phyloP scores from a whole-genome alignment of 1,284 basidiomycete species.

The Phellopilus nigrolimitatus region DNA sequence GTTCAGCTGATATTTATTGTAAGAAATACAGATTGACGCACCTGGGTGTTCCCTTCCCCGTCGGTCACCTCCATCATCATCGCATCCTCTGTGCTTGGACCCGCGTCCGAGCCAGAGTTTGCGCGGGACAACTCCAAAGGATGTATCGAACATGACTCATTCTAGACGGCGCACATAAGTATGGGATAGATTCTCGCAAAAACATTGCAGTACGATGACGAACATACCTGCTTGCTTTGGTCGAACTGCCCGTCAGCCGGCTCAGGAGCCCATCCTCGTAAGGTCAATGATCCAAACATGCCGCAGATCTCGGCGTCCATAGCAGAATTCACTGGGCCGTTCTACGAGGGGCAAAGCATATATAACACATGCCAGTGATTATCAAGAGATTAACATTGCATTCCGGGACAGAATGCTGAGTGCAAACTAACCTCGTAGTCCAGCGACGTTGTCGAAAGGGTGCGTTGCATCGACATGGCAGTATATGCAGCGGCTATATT shows the following conservation, averaged over 20 bases:
- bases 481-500: not conserved
- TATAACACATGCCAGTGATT: not conserved
- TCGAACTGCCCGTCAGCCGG: not conserved
- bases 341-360: not conserved
- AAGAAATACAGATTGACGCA: slow-evolving; percentile 3
- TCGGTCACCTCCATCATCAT: slow-evolving; percentile 11
- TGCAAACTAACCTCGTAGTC: not conserved
- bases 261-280: slow-evolving; percentile 7
- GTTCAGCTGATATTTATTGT: not conserved
- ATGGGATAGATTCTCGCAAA: too few species aligned
- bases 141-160: not conserved
- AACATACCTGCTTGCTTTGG: slow-evolving; percentile 1
- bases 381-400: not conserved
- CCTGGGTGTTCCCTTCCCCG: slow-evolving; percentile 18
- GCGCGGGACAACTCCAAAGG: not conserved
- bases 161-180: not conserved
- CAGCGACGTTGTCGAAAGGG: slow-evolving; percentile 6
- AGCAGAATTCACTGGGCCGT: not conserved
- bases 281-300: slow-evolving; percentile 16
- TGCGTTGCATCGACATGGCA: slow-evolving; percentile 1
- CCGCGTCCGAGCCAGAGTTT: not conserved
- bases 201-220: not conserved
- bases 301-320: slow-evolving; percentile 16
- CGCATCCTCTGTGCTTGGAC: not conserved
- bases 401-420: not conserved